Base-by-base conservation (phyloP, 129 eudicot species). In the Deinandra increscens region DNA sequence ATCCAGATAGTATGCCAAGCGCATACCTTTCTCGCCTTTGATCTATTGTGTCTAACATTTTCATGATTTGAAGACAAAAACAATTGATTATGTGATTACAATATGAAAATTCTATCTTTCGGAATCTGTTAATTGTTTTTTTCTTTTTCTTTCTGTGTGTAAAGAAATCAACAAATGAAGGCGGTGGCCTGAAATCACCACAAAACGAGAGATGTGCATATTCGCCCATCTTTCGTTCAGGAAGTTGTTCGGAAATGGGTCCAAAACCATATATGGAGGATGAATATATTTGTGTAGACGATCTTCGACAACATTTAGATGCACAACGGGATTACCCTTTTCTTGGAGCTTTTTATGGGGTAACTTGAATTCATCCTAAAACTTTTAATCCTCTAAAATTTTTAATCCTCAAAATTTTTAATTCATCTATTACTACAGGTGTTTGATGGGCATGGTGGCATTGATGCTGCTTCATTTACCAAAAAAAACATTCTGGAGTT, bases 341-440 rank as follows among this genome's bases (percentile, higher is more conserved):
- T 55, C 84, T 84, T 50, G 97, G 91, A 73, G 97, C 97, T 37
- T 90, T 87, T 78, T 90, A 90, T 78, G 97, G 97, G 86, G 97
- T 86, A 67, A 41, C 72, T 71, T 6, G 7, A n/a, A 49, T 23
- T 55, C 8, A 55, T 4, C 61, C 19, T 23, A 55, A 55, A 11
- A n/a, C n/a, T n/a, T n/a, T n/a, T n/a, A n/a, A n/a, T n/a, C n/a
- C n/a, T n/a, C n/a, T n/a, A n/a, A n/a, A n/a, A n/a, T n/a, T n/a
- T n/a, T n/a, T n/a, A n/a, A n/a, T n/a, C n/a, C n/a, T n/a, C n/a
- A n/a, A n/a, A n/a, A n/a, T n/a, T n/a, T n/a, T n/a, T n/a, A n/a
- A n/a, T n/a, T 12, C 45, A 48, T 29, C 10, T 20, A 22, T 26
- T 15, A 60, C 23, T 67, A 49, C 77, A 90, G 97, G 97, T 90